Evolutionary conservation across 352 stramenopile species (phyloP), one percentile per base, ranked within the genome.

Genomic region (Pythium brachiatum): DNA sequence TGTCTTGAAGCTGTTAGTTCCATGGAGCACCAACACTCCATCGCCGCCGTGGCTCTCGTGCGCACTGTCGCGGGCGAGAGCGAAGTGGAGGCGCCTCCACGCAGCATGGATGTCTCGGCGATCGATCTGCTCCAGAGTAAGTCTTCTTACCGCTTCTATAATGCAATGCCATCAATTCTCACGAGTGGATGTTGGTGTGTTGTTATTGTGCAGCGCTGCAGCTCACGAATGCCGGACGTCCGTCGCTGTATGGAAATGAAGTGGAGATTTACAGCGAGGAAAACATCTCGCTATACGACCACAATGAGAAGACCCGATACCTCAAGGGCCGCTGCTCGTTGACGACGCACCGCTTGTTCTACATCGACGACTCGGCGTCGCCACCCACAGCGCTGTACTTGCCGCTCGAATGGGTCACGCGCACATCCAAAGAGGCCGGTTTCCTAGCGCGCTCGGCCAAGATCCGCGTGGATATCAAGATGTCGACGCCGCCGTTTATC

Each of bases 191-290:
- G 41, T 16, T 31, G 20, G 31, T 48, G 29, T 58, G n/a, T 48
- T 39, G 27, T 53, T 53, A 4, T 39, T 26, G n/a, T 52, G 26
- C 57, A 95, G 86, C 76, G 27, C 72, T 95, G 55, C 72, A 79
- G 20, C 68, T 95, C 25, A 94, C 82, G 25, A 70, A 79, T 5
- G 82, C 84, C 1, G 86, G 86, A 0, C 81, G 86, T 3, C 86
- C 86, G 3, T 74, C 75, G 54, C 81, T 95, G 32, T 91, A 90
- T 53, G 77, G 73, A 12, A 89, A 76, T 25, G 86, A 95, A 41
- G 86, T 94, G n/a, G 86, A 95, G 65, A 90, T 95, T 62, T 95
- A 95, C 72, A 89, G 78, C 50, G 81, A 95, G 48, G 83, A 90
- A 61, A 72, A 91, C 54, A 92, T 95, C 61, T 83, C 78, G 13